Percentiles rank a stretch among this genome's conserved stretches.
phyloP scores from a whole-genome alignment of 1,284 basidiomycete species.

The Phylloporus gajari region DNA sequence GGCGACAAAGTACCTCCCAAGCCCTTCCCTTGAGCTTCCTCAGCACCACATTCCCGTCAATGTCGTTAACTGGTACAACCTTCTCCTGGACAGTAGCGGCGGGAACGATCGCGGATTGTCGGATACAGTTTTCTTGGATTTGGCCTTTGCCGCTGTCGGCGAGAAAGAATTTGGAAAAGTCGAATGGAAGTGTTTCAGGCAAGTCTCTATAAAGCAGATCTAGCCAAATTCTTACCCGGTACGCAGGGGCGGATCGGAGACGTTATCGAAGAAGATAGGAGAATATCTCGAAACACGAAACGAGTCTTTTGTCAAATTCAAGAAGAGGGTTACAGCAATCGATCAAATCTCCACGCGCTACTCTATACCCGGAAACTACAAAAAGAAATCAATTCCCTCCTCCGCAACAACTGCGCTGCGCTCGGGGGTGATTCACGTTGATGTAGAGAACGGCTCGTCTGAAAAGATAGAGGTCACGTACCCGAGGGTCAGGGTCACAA shows the following conservation, averaged over 20 bases:
- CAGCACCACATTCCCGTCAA: conserved; percentile 16
- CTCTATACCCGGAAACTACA: too few relatives aligned
- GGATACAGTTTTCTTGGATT: conserved; percentile 18
- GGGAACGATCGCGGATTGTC: conserved; percentile 29
- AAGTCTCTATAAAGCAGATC: too few relatives aligned
- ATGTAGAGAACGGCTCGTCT: not conserved
- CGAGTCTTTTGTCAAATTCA: conserved; percentile 6
- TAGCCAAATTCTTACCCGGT: not conserved
- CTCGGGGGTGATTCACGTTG: not conserved
- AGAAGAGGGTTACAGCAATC: conserved; percentile 20
- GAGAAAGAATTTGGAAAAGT: conserved; percentile 22
- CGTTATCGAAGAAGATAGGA: not conserved
- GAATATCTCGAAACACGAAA: conserved; percentile 10
- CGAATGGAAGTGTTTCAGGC: conserved; percentile 39
- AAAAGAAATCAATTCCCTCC: not conserved
- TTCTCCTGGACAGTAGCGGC: conserved; percentile 24
- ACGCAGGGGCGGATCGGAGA: conserved; percentile 32
- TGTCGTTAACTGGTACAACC: conserved; percentile 32
- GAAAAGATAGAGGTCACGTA: not conserved
- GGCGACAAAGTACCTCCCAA: conserved; percentile 27
- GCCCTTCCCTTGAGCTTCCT: conserved; percentile 19
- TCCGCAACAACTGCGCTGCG: too few relatives aligned
- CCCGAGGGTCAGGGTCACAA: not conserved
- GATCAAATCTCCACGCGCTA: not conserved
- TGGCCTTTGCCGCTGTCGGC: conserved; percentile 25